Evolutionary conservation across 2,329 filamentous ascomycete species (phyloP).

Genomic region (Penicillium sp.): DNA sequence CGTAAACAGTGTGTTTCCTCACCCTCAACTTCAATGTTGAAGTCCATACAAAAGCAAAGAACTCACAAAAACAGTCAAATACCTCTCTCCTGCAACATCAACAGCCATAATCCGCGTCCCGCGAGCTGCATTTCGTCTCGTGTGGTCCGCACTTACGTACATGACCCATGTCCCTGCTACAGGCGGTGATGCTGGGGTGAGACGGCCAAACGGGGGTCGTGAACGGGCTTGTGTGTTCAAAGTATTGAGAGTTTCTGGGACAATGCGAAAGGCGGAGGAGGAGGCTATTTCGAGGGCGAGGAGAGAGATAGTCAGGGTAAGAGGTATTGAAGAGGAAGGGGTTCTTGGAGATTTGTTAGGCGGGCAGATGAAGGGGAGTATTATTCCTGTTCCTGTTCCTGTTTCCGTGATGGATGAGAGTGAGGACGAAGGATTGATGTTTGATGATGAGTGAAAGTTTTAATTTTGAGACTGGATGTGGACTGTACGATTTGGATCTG

Average conservation of each 20-base stretch:
- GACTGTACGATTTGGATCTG: neutral
- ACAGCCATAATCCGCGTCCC: slow-evolving; percentile 87
- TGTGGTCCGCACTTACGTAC: slow-evolving; percentile 86
- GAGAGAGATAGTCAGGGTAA: slow-evolving; percentile 66
- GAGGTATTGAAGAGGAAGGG: slow-evolving; percentile 49
- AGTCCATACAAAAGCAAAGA: neutral
- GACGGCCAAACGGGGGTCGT: slow-evolving; percentile 18
- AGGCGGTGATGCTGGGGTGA: neutral
- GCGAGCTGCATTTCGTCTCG: slow-evolving; percentile 76
- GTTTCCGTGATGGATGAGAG: slow-evolving; percentile 49
- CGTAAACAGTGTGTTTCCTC: slow-evolving; percentile 58
- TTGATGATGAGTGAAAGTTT: slow-evolving; percentile 35
- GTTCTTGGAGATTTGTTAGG: slow-evolving; percentile 42
- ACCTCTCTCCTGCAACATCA: slow-evolving; percentile 85
- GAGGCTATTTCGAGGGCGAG: slow-evolving; percentile 80
- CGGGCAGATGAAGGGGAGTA: slow-evolving; percentile 21
- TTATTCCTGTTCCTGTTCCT: slow-evolving; percentile 23
- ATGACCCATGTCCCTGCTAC: slow-evolving; percentile 65
- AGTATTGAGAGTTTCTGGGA: slow-evolving; percentile 85
- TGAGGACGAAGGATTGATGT: slow-evolving; percentile 47
- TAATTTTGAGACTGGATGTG: neutral
- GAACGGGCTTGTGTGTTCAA: slow-evolving; percentile 68
- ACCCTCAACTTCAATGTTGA: neutral
- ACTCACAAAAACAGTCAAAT: slow-evolving; percentile 66
- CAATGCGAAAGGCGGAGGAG: slow-evolving; percentile 87